phyloP scores from a whole-genome alignment of 176 grass and related monocot genomes.

The Secale cereale region DNA sequence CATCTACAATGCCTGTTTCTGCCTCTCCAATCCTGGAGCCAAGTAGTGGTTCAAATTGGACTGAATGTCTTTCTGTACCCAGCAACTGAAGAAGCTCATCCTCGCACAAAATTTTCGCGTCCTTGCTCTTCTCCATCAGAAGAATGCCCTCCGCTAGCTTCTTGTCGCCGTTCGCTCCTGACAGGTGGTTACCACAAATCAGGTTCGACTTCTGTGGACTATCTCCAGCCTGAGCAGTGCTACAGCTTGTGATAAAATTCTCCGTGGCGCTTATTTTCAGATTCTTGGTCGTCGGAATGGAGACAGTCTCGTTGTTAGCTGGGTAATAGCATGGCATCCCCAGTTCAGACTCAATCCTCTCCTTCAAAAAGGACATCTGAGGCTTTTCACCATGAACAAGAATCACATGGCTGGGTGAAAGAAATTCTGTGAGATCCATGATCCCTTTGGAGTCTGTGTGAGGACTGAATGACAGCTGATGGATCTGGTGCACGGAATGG shows the following conservation, averaged over 20 bases:
- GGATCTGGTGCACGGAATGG: slow-evolving; percentile 50
- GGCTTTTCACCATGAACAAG: slow-evolving; percentile 95
- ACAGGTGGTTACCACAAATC: neutral
- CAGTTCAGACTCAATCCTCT: slow-evolving; percentile 72
- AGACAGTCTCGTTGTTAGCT: slow-evolving; percentile 69
- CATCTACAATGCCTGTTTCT: neutral
- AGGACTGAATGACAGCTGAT: slow-evolving; percentile 85
- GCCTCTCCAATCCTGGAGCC: slow-evolving; percentile 22
- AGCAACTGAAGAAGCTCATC: slow-evolving; percentile 61
- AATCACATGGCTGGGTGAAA: slow-evolving; percentile 81
- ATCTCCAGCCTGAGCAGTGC: slow-evolving; percentile 18
- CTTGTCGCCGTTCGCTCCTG: neutral
- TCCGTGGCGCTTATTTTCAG: slow-evolving; percentile 63
- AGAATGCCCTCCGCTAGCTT: slow-evolving; percentile 42
- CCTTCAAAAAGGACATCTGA: slow-evolving; percentile 80
- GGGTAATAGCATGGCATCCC: slow-evolving; percentile 70
- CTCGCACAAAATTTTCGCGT: slow-evolving; percentile 53
- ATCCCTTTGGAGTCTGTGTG: slow-evolving; percentile 95
- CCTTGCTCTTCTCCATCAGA: slow-evolving; percentile 69
- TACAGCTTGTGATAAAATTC: slow-evolving; percentile 55
- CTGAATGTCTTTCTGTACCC: slow-evolving; percentile 40
- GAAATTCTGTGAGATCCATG: slow-evolving; percentile 85
- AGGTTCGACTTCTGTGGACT: slow-evolving; percentile 2
- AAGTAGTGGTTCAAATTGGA: slow-evolving; percentile 45
- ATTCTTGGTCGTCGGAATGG: slow-evolving; percentile 47